phyloP scores from a whole-genome alignment of 495 filamentous ascomycete species.

The Friedmanniomyces simplex region DNA sequence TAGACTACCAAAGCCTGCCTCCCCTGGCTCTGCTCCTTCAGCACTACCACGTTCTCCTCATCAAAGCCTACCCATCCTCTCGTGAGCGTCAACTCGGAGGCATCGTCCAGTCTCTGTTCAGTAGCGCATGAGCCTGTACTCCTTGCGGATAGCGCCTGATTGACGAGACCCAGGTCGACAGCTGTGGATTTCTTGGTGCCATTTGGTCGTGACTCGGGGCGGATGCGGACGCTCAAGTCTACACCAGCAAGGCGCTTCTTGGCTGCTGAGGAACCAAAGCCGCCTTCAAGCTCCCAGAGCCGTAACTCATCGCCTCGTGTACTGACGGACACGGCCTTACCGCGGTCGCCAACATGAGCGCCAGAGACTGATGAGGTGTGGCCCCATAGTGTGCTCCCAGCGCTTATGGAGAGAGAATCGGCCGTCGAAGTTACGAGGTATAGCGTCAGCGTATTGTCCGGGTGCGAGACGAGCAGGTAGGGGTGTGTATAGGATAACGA shows the following conservation, averaged over 20 bases:
- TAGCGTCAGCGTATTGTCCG: conserved; percentile 85
- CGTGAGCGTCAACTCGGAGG: conserved; percentile 24
- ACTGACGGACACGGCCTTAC: conserved; percentile 85
- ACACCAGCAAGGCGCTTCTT: conserved; percentile 30
- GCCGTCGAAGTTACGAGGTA: conserved; percentile 72
- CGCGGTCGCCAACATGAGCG: conserved; percentile 74
- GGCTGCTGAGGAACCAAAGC: conserved; percentile 41
- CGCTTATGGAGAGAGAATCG: conserved; percentile 54
- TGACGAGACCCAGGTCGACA: conserved; percentile 15
- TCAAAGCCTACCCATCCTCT: conserved; percentile 79
- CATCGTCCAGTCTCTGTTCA: background rate
- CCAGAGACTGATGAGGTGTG: conserved; percentile 86
- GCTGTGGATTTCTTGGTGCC: conserved; percentile 9
- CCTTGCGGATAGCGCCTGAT: background rate
- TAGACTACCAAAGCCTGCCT: conserved; percentile 73
- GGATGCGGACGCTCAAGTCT: conserved; percentile 48
- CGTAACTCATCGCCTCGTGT: conserved; percentile 73
- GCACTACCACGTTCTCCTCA: conserved; percentile 81
- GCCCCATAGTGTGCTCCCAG: conserved; percentile 76
- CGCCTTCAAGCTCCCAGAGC: conserved; percentile 87
- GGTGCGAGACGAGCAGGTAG: conserved; percentile 77
- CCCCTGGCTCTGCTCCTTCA: conserved; percentile 58
- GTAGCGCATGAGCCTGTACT: background rate
- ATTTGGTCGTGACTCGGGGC: conserved; percentile 29
- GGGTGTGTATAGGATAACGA: conserved; percentile 81